Percentiles rank a stretch among this genome's conserved stretches.
phyloP scores from a whole-genome alignment of 2,329 filamentous ascomycete species.

The Aspergillus pseudotamarii region DNA sequence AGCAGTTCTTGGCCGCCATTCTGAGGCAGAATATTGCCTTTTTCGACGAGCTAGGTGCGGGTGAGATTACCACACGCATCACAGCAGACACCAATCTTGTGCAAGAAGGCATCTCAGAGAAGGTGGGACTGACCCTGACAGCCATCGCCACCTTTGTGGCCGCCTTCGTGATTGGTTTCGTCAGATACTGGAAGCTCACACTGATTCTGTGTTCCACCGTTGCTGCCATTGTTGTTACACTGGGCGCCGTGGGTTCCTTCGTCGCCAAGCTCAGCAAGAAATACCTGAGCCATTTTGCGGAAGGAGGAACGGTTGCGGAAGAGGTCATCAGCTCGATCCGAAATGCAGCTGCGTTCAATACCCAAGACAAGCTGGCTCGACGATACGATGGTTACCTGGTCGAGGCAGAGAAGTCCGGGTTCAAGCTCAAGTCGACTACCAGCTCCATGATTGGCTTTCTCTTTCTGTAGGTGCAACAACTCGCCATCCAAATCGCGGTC shows the following conservation, averaged over 20 bases:
- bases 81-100: constrained; percentile 83
- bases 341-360: constrained; percentile 21
- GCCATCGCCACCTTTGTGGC: constrained; percentile 74
- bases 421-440: neutral
- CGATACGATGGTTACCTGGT: neutral
- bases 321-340: constrained; percentile 53
- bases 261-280: neutral
- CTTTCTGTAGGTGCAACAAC: neutral
- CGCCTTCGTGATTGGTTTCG: constrained; percentile 78
- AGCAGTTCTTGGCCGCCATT: constrained; percentile 74
- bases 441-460: neutral
- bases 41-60: constrained; percentile 81
- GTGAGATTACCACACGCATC: constrained; percentile 82
- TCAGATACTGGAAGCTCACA: constrained; percentile 82
- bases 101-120: constrained; percentile 83
- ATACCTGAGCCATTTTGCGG: constrained; percentile 4
- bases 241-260: constrained; percentile 52
- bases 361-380: neutral
- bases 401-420: neutral
- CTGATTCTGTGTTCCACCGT: constrained; percentile 75
- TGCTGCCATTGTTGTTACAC: constrained; percentile 68
- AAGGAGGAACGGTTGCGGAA: constrained; percentile 49
- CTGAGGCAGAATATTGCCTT: constrained; percentile 80
- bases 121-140: constrained; percentile 69
- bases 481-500: neutral